phyloP scores from a whole-genome alignment of 495 filamentous ascomycete species.

The Hypoxylon subgilvum region DNA sequence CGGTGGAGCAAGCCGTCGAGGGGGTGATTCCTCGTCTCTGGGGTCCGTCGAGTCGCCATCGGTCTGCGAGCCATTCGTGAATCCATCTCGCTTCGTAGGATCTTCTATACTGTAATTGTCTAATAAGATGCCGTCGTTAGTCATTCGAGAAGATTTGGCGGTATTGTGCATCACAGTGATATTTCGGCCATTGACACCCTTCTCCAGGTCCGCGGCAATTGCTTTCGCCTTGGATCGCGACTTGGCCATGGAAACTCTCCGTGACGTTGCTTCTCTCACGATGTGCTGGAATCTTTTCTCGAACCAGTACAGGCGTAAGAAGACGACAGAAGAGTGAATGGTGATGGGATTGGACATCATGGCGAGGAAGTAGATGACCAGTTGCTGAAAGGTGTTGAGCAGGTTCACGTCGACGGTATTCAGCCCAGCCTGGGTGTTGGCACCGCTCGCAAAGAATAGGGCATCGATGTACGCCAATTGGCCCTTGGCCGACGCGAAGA shows the following conservation, averaged over 20 bases:
- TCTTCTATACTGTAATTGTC: conserved; percentile 37
- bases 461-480: conserved; percentile 83
- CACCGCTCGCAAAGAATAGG: conserved; percentile 80
- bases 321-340: conserved; percentile 86
- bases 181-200: conserved; percentile 70
- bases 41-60: conserved; percentile 33
- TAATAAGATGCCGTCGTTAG: conserved; percentile 55
- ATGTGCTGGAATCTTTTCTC: conserved; percentile 87
- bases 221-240: conserved; percentile 64
- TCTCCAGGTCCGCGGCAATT: conserved; percentile 62
- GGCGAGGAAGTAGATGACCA: conserved; percentile 71
- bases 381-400: conserved; percentile 77
- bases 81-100: conserved; percentile 14
- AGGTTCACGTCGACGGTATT: conserved; percentile 84
- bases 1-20: conserved; percentile 23
- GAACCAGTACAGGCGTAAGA: conserved; percentile 94
- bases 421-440: conserved; percentile 87
- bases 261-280: conserved; percentile 57
- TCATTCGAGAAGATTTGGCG: conserved; percentile 48
- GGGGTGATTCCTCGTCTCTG: conserved; percentile 12
- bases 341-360: conserved; percentile 87
- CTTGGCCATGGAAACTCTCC: conserved; percentile 53
- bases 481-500: conserved; percentile 64
- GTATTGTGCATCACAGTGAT: conserved; percentile 75
- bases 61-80: conserved; percentile 38